Conservation (phyloP, 306 rosid genomes). For the cucumber (Cucumis sativus) region DNA sequence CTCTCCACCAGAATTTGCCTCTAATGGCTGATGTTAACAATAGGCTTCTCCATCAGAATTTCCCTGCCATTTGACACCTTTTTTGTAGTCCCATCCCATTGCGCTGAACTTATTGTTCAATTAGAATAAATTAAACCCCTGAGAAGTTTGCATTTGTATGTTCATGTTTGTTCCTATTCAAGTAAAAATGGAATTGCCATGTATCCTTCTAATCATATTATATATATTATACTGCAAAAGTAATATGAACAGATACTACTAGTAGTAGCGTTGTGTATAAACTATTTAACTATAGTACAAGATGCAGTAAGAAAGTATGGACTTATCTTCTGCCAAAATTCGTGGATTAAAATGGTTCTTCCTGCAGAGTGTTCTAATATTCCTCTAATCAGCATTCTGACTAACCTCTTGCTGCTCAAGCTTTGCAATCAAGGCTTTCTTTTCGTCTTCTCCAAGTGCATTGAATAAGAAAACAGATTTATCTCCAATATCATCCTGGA, state of each 20-base stretch:
- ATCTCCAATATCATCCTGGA: slow-evolving; percentile 84
- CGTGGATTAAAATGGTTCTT: neutral
- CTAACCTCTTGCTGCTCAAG: slow-evolving; percentile 39
- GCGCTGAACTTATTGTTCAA: neutral
- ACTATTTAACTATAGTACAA: neutral
- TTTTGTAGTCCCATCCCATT: neutral
- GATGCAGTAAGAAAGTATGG: neutral
- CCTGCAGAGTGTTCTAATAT: neutral
- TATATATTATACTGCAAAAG: neutral
- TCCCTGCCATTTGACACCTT: neutral
- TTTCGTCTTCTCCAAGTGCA: slow-evolving; percentile 52
- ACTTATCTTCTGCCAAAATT: neutral
- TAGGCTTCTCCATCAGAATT: neutral
- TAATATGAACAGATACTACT: neutral
- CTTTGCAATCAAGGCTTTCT: slow-evolving; percentile 48
- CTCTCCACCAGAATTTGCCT: neutral
- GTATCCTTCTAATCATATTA: no score
- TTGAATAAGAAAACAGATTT: slow-evolving; percentile 80
- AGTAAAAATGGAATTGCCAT: no score
- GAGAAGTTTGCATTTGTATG: neutral
- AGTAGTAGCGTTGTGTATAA: neutral
- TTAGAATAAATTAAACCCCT: neutral
- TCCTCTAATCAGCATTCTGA: slow-evolving; percentile 7
- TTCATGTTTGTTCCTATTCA: neutral
- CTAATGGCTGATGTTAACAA: neutral